These are phyloP conservation scores for Trichomonas vaginalis DNA, from an alignment of 208 protist genomes.

Conservation along the genomic window DNA sequence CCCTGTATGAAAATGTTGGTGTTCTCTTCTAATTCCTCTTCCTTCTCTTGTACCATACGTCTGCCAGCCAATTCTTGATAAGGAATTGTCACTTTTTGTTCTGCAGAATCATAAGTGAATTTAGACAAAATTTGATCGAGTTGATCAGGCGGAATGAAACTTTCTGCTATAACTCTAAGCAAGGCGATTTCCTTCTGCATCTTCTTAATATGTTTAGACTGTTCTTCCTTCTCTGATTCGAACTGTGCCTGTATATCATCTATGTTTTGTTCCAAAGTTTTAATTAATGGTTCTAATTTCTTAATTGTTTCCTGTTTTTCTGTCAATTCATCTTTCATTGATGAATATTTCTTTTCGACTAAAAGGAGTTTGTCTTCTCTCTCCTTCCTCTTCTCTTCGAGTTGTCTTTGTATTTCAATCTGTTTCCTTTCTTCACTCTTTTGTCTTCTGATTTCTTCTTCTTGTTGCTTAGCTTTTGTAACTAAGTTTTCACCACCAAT, in stretches of 20 bases:
- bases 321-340: not conserved
- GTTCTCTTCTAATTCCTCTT: not conserved
- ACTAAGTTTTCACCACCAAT: not conserved
- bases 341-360: not conserved
- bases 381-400: not conserved
- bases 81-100: not conserved
- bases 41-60: not conserved
- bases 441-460: not conserved
- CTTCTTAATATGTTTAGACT: not conserved
- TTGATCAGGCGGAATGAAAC: not conserved
- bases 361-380: not conserved
- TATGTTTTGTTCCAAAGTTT: not conserved
- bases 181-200: not conserved
- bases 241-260: not conserved
- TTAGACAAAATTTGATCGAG: not conserved
- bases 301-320: not conserved
- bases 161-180: not conserved
- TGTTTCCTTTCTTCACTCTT: not conserved
- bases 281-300: not conserved
- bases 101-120: not conserved
- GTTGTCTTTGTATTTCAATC: not conserved
- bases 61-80: not conserved
- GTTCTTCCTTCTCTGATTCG: not conserved
- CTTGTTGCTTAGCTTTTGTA: not conserved
- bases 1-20: not conserved